Evolutionary conservation across 768 basidiomycete genomes (phyloP), one percentile per base, ranked within the genome.

Genomic region (Amanita inopinata): DNA sequence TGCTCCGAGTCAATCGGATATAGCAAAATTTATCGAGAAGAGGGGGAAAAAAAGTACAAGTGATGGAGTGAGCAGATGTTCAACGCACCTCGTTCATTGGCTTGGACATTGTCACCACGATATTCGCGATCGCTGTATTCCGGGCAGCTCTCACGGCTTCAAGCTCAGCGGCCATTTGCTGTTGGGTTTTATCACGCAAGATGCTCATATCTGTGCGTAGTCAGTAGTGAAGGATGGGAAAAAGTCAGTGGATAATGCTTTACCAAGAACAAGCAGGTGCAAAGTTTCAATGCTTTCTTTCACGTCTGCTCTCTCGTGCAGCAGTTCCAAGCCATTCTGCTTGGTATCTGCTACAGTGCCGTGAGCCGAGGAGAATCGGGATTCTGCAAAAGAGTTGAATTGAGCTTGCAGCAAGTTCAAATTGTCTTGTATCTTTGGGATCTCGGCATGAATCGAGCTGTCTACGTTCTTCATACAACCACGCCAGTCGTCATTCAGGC

Each of bases 121-220:
- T 37, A 25, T 12, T 33, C 25, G 23, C 19, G 28, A 45, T 12
- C 9, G 40, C 35, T 3, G 30, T 20, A 4, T 56, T 53, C 27
- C 65, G 66, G 10, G 63, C 68, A 9, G 55, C 56, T 44, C 63
- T 60, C 8, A 80, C 59, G 3, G 60, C 62, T 7, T 67, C 63
- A 33, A 76, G 56, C 49, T 72, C 71, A 15, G 57, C 58, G 25
- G 61, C 60, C 57, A 78, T 67, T 44, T 74, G 68, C 38, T 59
- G 60, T 41, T 69, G 64, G 3, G 66, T 60, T 30, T 57, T 64
- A 35, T 69, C 63, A 2, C 64, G 65, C 31, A 76, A 55, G 5
- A 43, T 46, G 40, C 59, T 66, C 66, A 75, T 67, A 47, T 75
- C 74, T 76, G 48, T 23, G 17, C 8, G 20, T 28, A 20, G 30